Evolutionary conservation across 2,329 filamentous ascomycete genomes (phyloP).

Genomic region (Atkinsonella hypoxylon): DNA sequence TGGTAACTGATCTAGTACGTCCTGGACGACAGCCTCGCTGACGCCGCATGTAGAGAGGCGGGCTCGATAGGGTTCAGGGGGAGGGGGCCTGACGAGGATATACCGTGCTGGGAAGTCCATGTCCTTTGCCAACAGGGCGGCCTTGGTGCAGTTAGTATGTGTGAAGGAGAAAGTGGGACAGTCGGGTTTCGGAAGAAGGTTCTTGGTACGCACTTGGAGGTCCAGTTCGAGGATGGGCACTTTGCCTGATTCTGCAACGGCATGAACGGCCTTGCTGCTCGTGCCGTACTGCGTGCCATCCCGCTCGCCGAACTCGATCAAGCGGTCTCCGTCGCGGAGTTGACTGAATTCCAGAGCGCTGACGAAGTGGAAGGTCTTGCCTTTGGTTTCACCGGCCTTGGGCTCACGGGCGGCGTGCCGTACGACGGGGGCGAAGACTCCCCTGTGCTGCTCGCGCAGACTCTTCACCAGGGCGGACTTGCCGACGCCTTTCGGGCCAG

Average conservation of each 20-base stretch:
- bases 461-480: conserved; percentile 52
- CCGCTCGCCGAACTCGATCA: conserved; percentile 42
- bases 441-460: conserved; percentile 50
- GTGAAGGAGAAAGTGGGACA: background rate
- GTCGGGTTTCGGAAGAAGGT: too few relatives aligned
- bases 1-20: conserved; percentile 12
- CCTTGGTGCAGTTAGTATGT: conserved; percentile 23
- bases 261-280: conserved; percentile 38
- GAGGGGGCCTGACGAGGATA: conserved; percentile 37
- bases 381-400: conserved; percentile 37
- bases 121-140: conserved; percentile 44
- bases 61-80: conserved; percentile 13
- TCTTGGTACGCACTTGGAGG: conserved; percentile 27
- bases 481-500: conserved; percentile 49
- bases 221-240: conserved; percentile 47
- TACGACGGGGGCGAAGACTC: conserved; percentile 49
- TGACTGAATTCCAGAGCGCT: conserved; percentile 41
- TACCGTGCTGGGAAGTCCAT: conserved; percentile 43
- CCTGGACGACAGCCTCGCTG: conserved; percentile 13
- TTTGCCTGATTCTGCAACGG: conserved; percentile 40
- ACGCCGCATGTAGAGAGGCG: conserved; percentile 18
- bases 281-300: conserved; percentile 43
- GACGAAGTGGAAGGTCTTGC: conserved; percentile 44
- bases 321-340: conserved; percentile 46
- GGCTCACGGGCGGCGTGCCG: conserved; percentile 42